These are phyloP conservation scores for Plasmopara viticola DNA, from an alignment of 352 stramenopile species.

Conservation along the genomic window DNA sequence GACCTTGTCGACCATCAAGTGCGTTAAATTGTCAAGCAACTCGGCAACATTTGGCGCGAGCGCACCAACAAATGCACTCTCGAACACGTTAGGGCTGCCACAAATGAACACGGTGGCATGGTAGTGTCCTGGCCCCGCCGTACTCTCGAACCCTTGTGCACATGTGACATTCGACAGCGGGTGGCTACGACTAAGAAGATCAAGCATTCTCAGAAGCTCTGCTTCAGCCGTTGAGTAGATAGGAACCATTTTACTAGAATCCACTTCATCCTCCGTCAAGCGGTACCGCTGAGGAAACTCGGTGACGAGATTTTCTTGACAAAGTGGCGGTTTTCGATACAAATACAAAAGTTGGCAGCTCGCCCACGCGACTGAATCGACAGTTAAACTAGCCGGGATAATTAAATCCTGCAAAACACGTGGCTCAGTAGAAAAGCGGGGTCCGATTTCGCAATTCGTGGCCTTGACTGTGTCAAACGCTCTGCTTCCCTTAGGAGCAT, in stretches of 20 bases:
- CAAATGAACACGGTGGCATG: conserved; percentile 30
- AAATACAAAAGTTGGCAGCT: conserved; percentile 51
- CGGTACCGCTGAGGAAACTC: conserved; percentile 41
- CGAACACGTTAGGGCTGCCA: conserved; percentile 34
- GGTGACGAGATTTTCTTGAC: conserved; percentile 51
- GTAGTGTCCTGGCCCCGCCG: conserved; percentile 19
- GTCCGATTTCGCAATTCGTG: conserved; percentile 20
- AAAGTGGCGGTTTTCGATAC: conserved; percentile 42
- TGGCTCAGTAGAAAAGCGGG: conserved; percentile 4
- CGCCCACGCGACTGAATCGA: conserved; percentile 48
- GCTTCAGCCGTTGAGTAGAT: conserved; percentile 44
- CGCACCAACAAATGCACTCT: conserved; percentile 35
- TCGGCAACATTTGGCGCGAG: conserved; percentile 29
- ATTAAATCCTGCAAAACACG: conserved; percentile 27
- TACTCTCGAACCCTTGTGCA: conserved; percentile 39
- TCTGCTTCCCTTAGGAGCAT: conserved; percentile 16
- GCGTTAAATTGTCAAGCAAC: conserved; percentile 32
- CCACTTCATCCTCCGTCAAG: conserved; percentile 20
- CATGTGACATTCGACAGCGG: conserved; percentile 34
- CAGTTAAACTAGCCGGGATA: conserved; percentile 32
- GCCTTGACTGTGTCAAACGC: conserved; percentile 27
- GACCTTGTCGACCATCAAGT: conserved; percentile 40
- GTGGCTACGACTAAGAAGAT: conserved; percentile 38
- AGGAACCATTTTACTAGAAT: conserved; percentile 17
- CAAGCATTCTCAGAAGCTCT: conserved; percentile 41